These are phyloP conservation scores for Tremella yokohamensis DNA, from an alignment of 768 basidiomycete genomes.

Conservation along the genomic window DNA sequence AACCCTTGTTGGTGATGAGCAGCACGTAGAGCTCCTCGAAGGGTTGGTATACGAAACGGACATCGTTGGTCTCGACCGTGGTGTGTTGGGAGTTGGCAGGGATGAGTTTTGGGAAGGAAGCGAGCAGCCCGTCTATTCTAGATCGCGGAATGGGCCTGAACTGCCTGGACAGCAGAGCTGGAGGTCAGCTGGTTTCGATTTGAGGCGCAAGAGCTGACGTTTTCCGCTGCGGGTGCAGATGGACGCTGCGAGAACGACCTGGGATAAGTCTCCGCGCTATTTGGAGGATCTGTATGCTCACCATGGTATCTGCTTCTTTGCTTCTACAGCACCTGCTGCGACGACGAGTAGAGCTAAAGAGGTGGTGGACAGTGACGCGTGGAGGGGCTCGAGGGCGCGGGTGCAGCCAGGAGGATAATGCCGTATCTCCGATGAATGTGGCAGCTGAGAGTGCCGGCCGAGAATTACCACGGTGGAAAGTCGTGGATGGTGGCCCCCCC, in stretches of 20 bases:
- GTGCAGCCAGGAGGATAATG: not conserved
- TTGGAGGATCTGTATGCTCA: too few relatives aligned
- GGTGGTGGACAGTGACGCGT: not conserved
- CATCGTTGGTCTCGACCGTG: conserved; percentile 90
- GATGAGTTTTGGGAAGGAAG: conserved; percentile 96
- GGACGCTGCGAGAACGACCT: conserved; percentile 50
- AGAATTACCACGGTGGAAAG: too few relatives aligned
- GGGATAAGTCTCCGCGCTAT: not conserved
- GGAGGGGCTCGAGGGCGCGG: not conserved
- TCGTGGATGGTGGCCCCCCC: not conserved
- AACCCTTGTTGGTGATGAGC: conserved; percentile 95
- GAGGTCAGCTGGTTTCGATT: conserved; percentile 3
- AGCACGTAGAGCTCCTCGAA: conserved; percentile 95
- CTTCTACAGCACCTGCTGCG: not conserved
- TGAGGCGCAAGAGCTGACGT: conserved; percentile 31
- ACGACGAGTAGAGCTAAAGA: conserved; percentile 26
- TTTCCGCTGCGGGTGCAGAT: conserved; percentile 50
- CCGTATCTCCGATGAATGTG: not conserved
- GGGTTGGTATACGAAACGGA: conserved; percentile 94
- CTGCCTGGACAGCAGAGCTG: conserved; percentile 93
- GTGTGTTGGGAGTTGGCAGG: conserved; percentile 92
- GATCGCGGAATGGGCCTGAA: conserved; percentile 82
- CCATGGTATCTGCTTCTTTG: not conserved
- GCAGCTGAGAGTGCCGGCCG: not conserved
- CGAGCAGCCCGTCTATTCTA: conserved; percentile 88